phyloP scores from a whole-genome alignment of 73 alveolate species.

The Stentor coeruleus region DNA sequence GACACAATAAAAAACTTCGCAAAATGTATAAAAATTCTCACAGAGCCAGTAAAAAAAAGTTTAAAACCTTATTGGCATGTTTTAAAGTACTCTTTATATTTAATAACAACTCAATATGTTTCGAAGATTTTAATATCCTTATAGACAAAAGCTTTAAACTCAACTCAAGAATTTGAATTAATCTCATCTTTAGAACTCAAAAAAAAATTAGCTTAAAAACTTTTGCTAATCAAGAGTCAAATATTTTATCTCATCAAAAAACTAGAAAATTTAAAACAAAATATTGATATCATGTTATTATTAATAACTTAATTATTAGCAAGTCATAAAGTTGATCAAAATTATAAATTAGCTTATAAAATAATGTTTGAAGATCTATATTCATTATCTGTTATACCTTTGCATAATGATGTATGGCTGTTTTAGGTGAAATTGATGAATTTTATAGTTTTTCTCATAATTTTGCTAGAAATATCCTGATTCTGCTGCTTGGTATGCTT shows the following conservation, averaged over 20 bases:
- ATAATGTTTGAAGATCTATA: conserved; percentile 86
- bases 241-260: not conserved
- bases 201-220: conserved; percentile 41
- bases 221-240: conserved; percentile 29
- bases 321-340: conserved; percentile 81
- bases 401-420: conserved; percentile 86
- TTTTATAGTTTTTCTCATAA: conserved; percentile 92
- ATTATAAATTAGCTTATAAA: conserved; percentile 78
- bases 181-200: not conserved
- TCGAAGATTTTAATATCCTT: conserved; percentile 30
- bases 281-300: conserved; percentile 75
- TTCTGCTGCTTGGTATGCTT: conserved; percentile 95
- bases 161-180: conserved; percentile 34
- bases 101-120: conserved; percentile 35
- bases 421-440: conserved; percentile 88
- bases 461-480: conserved; percentile 86
- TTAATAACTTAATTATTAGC: conserved; percentile 87
- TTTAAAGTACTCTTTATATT: conserved; percentile 11
- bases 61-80: conserved; percentile 32
- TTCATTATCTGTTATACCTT: conserved; percentile 85
- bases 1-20: conserved; percentile 44
- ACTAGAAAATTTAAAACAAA: conserved; percentile 47
- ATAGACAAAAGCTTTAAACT: conserved; percentile 33
- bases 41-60: conserved; percentile 35
- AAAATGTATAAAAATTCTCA: conserved; percentile 43